Evolutionary conservation across 257 asterid species (phyloP).

Genomic region (Galeopsis tetrahit): DNA sequence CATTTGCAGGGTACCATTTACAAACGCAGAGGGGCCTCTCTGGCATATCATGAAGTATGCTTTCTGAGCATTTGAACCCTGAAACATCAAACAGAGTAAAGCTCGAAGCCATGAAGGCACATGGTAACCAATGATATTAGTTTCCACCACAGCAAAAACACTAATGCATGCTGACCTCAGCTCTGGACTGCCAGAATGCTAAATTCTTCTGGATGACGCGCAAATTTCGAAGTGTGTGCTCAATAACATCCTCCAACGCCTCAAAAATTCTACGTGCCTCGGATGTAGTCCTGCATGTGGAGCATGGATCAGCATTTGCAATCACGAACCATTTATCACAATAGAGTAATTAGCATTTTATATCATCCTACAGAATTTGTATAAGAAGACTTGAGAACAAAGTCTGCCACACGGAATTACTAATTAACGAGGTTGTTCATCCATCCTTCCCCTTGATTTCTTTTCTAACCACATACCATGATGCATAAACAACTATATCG

Average conservation of each 20-base stretch:
- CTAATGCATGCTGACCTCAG: constrained; percentile 66
- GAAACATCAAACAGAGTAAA: constrained; percentile 35
- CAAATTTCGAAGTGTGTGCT: constrained; percentile 67
- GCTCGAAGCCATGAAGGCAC: constrained; percentile 8
- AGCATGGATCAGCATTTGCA: constrained; percentile 32
- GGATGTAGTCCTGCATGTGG: constrained; percentile 54
- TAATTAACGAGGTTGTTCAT: background rate
- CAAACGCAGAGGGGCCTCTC: constrained; percentile 89
- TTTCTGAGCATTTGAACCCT: constrained; percentile 78
- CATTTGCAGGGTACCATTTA: constrained; percentile 70
- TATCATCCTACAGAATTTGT: background rate
- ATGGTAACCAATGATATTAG: constrained; percentile 9
- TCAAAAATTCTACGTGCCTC: constrained; percentile 58
- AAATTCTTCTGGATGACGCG: constrained; percentile 80
- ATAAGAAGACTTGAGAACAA: background rate
- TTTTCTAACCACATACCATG: background rate
- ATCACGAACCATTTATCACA: constrained; percentile 14
- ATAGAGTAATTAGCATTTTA: constrained; percentile 8
- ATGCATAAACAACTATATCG: background rate
- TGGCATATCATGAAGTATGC: constrained; percentile 94
- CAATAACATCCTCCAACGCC: constrained; percentile 81
- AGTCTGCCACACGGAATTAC: background rate
- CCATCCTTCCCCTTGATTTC: background rate
- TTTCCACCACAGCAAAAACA: constrained; percentile 31
- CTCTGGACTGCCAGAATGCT: constrained; percentile 80